Percentiles rank a stretch among this genome's conserved stretches.
These are phyloP conservation scores for Agarophyton chilense DNA, from an alignment of 23 red algal genomes.

Conservation along the genomic window DNA sequence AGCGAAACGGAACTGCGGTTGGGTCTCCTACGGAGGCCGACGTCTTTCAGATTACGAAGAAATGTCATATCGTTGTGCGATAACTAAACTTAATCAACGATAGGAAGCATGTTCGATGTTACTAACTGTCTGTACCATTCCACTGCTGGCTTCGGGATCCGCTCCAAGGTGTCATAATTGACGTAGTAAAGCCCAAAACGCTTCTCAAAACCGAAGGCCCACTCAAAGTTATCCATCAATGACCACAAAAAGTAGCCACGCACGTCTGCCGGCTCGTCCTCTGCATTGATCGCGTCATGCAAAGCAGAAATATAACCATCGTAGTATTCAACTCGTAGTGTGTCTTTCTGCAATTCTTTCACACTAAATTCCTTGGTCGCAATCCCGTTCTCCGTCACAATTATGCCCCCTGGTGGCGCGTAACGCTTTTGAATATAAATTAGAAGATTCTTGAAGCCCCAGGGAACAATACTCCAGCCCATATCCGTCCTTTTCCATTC, in stretches of 20 bases:
- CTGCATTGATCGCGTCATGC: constrained; percentile 47
- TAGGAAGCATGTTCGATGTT: not conserved
- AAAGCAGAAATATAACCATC: constrained; percentile 40
- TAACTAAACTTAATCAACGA: not conserved
- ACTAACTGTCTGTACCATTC: constrained; percentile 49
- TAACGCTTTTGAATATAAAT: constrained; percentile 57
- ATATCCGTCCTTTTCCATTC: constrained; percentile 66
- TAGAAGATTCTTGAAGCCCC: constrained; percentile 56
- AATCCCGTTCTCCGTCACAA: constrained; percentile 74
- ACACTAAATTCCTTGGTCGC: constrained; percentile 19
- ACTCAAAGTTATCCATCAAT: constrained; percentile 78
- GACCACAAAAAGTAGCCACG: constrained; percentile 68
- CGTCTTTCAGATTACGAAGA: no score
- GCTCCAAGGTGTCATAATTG: constrained; percentile 51
- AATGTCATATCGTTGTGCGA: not conserved
- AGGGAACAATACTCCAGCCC: constrained; percentile 80
- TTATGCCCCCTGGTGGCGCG: constrained; percentile 48
- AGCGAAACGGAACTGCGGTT: no score
- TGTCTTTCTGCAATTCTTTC: constrained; percentile 23
- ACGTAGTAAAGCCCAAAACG: constrained; percentile 75
- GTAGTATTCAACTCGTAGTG: constrained; percentile 30
- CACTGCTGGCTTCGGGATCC: constrained; percentile 48
- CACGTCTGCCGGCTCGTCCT: constrained; percentile 33
- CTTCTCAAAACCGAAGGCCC: constrained; percentile 57
- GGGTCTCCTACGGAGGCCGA: no score